Evolutionary conservation across 1,284 basidiomycete species (phyloP), one percentile per base, ranked within the genome.

Genomic region (Malassezia restricta): DNA sequence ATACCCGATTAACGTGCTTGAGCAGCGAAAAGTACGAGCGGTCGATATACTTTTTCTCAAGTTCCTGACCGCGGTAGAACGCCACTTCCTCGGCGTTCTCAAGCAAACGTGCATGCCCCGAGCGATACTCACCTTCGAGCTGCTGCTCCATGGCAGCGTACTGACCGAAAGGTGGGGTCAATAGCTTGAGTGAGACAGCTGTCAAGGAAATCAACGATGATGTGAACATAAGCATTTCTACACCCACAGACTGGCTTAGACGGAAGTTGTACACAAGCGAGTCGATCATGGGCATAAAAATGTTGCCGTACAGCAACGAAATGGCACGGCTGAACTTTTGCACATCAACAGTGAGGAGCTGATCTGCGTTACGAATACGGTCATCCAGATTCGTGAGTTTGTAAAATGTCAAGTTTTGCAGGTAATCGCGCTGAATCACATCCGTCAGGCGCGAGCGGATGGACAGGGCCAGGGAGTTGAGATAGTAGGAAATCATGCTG

Each of bases 311-410:
- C 41, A 96, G 90, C 38, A 89, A 87, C 8, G 92, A 88, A 14
- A 98, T 80, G 67, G 89, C 85, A 20, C 80, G 81, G 31, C 87
- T 88, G 76, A 96, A 96, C 54, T 86, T 86, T 71, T 90, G 86
- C 40, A 96, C 88, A 72, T 98, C 92, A 56, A 92, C 85, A 0
- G 90, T 92, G 60, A 96, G 88, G 81, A 92, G 85, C 84, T 95
- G 91, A 70, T 96, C 92, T 8, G 88, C 86, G 64, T 96, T 96
- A 77, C 90, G 90, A 61, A 96, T 90, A 49, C 92, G 79, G 73
- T 96, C 92, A 43, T 73, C 70, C 33, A 73, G 74, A 81, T 66
- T 73, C 83, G 87, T 82, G 29, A 96, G 77, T 74, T 94, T 92
- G 75, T 96, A 98, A 75, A 91, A 96, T 28, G 76, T 79, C 75